These are phyloP conservation scores for Quercus ilex DNA, from an alignment of 306 rosid genomes.

Conservation along the genomic window DNA sequence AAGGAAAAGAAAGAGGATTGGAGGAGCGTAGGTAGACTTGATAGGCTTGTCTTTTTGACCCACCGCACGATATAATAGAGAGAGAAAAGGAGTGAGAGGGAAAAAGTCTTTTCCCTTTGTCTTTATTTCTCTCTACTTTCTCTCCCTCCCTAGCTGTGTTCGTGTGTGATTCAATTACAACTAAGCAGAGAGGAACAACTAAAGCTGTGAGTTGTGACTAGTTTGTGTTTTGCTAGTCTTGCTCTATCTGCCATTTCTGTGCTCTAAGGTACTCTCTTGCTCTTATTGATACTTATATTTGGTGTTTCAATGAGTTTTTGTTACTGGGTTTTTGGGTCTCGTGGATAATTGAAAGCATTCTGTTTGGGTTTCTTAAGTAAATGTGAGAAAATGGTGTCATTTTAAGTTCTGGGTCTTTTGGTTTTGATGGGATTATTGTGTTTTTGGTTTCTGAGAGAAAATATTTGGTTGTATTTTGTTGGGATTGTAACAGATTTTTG, in stretches of 20 bases:
- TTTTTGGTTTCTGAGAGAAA: conserved; percentile 11
- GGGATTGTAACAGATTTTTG: conserved; percentile 33
- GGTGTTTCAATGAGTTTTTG: neutral
- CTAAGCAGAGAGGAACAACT: neutral
- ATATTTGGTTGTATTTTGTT: conserved; percentile 30
- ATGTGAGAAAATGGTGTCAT: neutral
- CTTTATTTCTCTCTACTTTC: neutral
- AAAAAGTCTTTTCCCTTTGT: conserved; percentile 35
- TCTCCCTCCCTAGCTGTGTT: conserved; percentile 13
- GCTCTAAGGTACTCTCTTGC: neutral
- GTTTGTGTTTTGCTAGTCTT: conserved; percentile 1
- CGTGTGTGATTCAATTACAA: conserved; percentile 18
- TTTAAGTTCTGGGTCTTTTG: neutral
- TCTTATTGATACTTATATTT: neutral
- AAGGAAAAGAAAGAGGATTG: neutral
- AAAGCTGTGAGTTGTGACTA: neutral
- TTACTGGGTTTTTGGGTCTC: neutral
- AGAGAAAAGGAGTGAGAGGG: conserved; percentile 1
- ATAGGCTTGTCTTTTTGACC: neutral
- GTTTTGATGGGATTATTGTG: neutral
- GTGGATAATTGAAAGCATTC: neutral
- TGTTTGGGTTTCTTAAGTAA: neutral
- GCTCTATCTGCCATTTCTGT: neutral
- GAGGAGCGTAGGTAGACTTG: conserved; percentile 4
- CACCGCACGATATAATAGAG: neutral